These are phyloP conservation scores for Leptographium lundbergii DNA, from an alignment of 2,329 filamentous ascomycete species.

Conservation along the genomic window DNA sequence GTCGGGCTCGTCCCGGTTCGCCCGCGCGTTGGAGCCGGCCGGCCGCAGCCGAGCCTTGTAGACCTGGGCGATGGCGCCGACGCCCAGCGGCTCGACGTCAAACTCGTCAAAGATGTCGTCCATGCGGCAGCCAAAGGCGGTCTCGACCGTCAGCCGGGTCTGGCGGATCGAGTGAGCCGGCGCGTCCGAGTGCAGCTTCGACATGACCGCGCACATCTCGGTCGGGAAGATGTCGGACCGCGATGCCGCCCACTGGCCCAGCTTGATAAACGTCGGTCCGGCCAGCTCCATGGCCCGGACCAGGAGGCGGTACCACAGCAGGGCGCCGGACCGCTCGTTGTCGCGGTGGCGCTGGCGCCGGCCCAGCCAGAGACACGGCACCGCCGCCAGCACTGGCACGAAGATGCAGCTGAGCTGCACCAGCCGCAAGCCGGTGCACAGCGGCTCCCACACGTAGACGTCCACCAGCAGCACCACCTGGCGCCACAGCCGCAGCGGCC, in stretches of 20 bases:
- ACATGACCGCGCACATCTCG: slow-evolving; percentile 88
- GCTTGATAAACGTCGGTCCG: slow-evolving; percentile 95
- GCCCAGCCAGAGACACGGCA: slow-evolving; percentile 76
- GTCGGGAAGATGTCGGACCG: slow-evolving; percentile 91
- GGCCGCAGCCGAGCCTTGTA: slow-evolving; percentile 90
- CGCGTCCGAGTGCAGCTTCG: slow-evolving; percentile 84
- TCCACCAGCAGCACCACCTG: slow-evolving; percentile 56
- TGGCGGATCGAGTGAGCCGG: slow-evolving; percentile 75
- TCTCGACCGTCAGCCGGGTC: slow-evolving; percentile 67
- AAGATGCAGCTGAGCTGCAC: slow-evolving; percentile 80
- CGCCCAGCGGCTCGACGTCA: slow-evolving; percentile 74
- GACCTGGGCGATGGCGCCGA: slow-evolving; percentile 93
- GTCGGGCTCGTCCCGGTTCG: slow-evolving; percentile 47
- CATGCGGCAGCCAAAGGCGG: slow-evolving; percentile 76
- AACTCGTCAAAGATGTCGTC: slow-evolving; percentile 96
- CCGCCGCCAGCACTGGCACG: slow-evolving; percentile 69
- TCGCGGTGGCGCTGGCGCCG: slow-evolving; percentile 47
- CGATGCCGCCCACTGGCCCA: slow-evolving; percentile 97
- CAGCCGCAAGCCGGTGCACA: slow-evolving; percentile 80
- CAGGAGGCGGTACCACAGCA: slow-evolving; percentile 92
- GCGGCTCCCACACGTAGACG: slow-evolving; percentile 64
- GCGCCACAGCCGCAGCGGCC: slow-evolving; percentile 44
- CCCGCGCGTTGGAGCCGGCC: slow-evolving; percentile 36
- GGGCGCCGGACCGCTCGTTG: slow-evolving; percentile 64
- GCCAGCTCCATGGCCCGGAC: slow-evolving; percentile 84